phyloP scores from a whole-genome alignment of 352 stramenopile species.

The Phytophthora crassamura region DNA sequence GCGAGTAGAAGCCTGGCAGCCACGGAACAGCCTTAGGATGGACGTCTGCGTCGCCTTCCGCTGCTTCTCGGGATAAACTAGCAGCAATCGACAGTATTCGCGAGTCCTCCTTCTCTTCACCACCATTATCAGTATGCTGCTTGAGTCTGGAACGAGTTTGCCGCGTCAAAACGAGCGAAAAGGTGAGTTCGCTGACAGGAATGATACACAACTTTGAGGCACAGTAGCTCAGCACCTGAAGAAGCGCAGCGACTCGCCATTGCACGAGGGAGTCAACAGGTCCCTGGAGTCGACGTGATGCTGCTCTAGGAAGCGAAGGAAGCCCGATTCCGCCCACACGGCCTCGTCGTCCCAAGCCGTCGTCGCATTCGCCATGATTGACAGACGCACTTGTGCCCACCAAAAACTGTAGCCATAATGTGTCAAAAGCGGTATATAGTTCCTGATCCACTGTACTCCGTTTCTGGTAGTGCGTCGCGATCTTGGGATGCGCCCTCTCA shows the following conservation, averaged over 20 bases:
- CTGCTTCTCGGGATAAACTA: slow-evolving; percentile 25
- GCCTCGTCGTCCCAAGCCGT: slow-evolving; percentile 44
- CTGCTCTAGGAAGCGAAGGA: slow-evolving; percentile 60
- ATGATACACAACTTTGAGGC: slow-evolving; percentile 29
- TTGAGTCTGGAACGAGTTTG: slow-evolving; percentile 34
- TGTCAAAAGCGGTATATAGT: too few species aligned
- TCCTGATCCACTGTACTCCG: too few species aligned
- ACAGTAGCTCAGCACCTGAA: slow-evolving; percentile 50
- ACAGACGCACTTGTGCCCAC: background rate
- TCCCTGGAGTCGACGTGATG: slow-evolving; percentile 60
- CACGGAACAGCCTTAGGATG: slow-evolving; percentile 43
- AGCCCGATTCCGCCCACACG: slow-evolving; percentile 57
- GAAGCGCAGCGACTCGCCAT: slow-evolving; percentile 49
- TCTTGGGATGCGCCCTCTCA: slow-evolving; percentile 5
- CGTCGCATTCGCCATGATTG: background rate
- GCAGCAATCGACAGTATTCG: slow-evolving; percentile 28
- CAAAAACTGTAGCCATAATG: slow-evolving; percentile 15
- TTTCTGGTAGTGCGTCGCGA: background rate
- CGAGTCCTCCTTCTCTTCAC: slow-evolving; percentile 8
- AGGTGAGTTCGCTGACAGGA: background rate
- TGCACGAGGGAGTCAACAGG: slow-evolving; percentile 37
- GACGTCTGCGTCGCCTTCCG: slow-evolving; percentile 14
- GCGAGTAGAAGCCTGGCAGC: slow-evolving; percentile 71
- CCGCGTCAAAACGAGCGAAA: slow-evolving; percentile 5
- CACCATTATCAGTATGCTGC: slow-evolving; percentile 6